Conservation (phyloP, 805 yeast genomes). For the Saccharomycopsis sp. region DNA sequence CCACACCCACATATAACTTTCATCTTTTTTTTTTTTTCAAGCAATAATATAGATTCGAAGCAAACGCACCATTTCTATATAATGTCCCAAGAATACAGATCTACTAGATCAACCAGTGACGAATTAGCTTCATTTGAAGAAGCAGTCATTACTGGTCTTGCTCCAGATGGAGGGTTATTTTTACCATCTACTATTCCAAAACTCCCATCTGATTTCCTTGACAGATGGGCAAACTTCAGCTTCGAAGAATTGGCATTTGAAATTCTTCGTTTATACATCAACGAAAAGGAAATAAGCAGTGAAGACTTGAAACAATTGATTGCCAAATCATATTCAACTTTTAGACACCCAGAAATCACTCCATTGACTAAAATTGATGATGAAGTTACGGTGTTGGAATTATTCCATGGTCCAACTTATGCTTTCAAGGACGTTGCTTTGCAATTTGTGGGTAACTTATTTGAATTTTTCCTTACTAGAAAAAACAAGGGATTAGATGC, state of each 20-base stretch:
- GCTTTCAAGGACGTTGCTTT: conserved; percentile 98
- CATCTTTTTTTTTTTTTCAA: too few relatives aligned
- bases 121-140: conserved; percentile 66
- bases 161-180: conserved; percentile 94
- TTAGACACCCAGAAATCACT: conserved; percentile 82
- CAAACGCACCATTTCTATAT: too few relatives aligned
- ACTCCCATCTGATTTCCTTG: conserved; percentile 47
- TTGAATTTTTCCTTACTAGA: conserved; percentile 83
- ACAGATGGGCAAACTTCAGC: conserved; percentile 63
- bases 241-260: conserved; percentile 86
- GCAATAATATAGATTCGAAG: too few relatives aligned
- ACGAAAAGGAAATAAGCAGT: conserved; percentile 63
- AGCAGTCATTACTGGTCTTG: conserved; percentile 83
- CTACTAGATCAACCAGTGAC: conserved; percentile 58
- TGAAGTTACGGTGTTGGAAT: conserved; percentile 72
- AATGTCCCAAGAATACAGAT: conserved; percentile 59
- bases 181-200: conserved; percentile 79
- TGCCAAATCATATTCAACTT: conserved; percentile 76
- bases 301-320: conserved; percentile 60
- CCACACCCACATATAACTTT: too few relatives aligned
- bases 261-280: conserved; percentile 74
- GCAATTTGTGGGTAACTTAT: conserved; percentile 94
- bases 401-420: conserved; percentile 98
- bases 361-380: conserved; percentile 65
- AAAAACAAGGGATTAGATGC: conserved; percentile 49